Percentiles rank a stretch among this genome's conserved stretches.
These are phyloP conservation scores for Imleria badia DNA, from an alignment of 768 basidiomycete species.

Conservation along the genomic window DNA sequence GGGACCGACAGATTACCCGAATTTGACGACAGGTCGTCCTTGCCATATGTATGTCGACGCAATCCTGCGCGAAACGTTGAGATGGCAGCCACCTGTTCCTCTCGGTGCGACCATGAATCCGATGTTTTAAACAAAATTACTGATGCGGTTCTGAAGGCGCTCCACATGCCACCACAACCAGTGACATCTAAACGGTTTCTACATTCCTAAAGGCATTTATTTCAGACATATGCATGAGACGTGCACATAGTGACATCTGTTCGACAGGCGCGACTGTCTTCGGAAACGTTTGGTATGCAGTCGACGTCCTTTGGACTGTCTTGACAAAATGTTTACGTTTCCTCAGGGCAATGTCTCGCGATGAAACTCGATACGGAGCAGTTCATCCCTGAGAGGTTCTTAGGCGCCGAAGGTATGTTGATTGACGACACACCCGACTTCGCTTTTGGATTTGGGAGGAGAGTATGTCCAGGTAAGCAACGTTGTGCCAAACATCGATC, in stretches of 20 bases:
- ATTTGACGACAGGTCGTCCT: slow-evolving; percentile 4
- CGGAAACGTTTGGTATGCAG: slow-evolving; percentile 13
- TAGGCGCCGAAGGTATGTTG: slow-evolving; percentile 7
- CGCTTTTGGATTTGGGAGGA: slow-evolving; percentile 18
- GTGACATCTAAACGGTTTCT: slow-evolving; percentile 44
- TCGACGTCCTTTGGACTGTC: not conserved
- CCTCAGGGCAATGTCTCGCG: slow-evolving; percentile 18
- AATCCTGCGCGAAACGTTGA: slow-evolving; percentile 9
- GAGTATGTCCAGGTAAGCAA: slow-evolving; percentile 14
- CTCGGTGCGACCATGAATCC: not conserved
- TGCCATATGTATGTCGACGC: slow-evolving; percentile 16
- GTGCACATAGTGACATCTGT: not conserved
- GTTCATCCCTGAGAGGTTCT: slow-evolving; percentile 16
- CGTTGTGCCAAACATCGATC: not conserved
- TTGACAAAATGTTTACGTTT: not conserved
- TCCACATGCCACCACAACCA: slow-evolving; percentile 29
- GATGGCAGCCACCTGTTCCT: slow-evolving; percentile 13
- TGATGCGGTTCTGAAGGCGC: slow-evolving; percentile 2
- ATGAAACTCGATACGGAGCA: slow-evolving; percentile 20
- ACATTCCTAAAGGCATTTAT: slow-evolving; percentile 48
- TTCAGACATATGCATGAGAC: not conserved
- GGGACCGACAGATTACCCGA: slow-evolving; percentile 7
- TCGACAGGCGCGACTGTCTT: slow-evolving; percentile 12
- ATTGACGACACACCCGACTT: slow-evolving; percentile 10
- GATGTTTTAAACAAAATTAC: not conserved